Base-by-base conservation (phyloP, 75 land plant genomes). In the Azolla pinnata region DNA sequence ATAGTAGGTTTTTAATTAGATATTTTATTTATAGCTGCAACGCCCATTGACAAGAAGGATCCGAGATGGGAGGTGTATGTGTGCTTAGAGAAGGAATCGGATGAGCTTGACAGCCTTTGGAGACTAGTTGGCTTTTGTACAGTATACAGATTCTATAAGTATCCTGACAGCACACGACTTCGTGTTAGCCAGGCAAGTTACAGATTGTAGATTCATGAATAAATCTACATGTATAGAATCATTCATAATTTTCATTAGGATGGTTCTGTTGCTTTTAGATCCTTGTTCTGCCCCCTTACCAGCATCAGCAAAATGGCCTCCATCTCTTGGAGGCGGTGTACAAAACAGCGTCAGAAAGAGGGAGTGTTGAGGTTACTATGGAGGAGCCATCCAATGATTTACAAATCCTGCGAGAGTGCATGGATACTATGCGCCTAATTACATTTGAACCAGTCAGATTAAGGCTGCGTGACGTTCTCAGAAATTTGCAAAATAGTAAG, bases 351-450 rank as follows among this genome's bases (percentile, higher is more conserved):
- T 38, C 76, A 48, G 57, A 75, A 20, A 40, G 69, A 14, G 79
- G 76, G 56, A 67, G 74, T 44, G 74, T 78, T 70, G 99, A 95
- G 59, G 68, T 95, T 20, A 81, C 97, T 4, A 68, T 82, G 62
- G 99, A 95, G 72, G 99, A 83, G 26, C 99, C 99, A 42, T 79
- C 87, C 19, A 84, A 78, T 50, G 71, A 74, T 53, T 74, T 95
- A 30, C 96, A 89, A 51, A 75, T 78, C 18, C 59, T 95, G 17
- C 76, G 99, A 28, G 76, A 75, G 24, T 83, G 85, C 70, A 68
- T 89, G 57, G 99, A 95, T 54, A 73, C 73, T 23, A 32, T 55
- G 2, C 82, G 79, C 47, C 71, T 95, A 44, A 83, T 83, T 25
- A 51, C 64, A 24, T 79, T 77, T 63, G 63, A 67, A 0, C 74